A percentile compares a stretch with the other conserved stretches of the same genome.
phyloP scores from a whole-genome alignment of 495 filamentous ascomycete species.

The Jackrogersella minutella region DNA sequence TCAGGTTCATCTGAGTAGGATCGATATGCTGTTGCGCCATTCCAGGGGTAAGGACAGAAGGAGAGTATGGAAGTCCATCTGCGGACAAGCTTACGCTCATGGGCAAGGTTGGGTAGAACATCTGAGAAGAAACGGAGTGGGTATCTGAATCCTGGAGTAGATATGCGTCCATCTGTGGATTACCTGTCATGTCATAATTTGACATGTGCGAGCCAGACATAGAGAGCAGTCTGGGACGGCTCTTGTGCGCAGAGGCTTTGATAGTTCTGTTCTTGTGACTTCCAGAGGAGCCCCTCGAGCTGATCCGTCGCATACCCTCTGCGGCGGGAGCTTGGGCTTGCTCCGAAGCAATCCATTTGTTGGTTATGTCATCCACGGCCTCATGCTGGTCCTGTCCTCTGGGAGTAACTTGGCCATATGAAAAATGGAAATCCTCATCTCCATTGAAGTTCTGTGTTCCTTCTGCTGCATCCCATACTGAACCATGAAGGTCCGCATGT shows the following conservation, averaged over 20 bases:
- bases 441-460: slow-evolving; percentile 63
- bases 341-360: slow-evolving; percentile 52
- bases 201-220: slow-evolving; percentile 57
- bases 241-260: slow-evolving; percentile 56
- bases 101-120: slow-evolving; percentile 52
- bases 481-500: slow-evolving; percentile 59
- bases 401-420: slow-evolving; percentile 59
- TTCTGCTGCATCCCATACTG: slow-evolving; percentile 61
- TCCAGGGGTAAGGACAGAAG: slow-evolving; percentile 46
- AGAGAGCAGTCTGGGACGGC: slow-evolving; percentile 53
- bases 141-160: slow-evolving; percentile 57
- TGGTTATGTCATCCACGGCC: slow-evolving; percentile 54
- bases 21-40: slow-evolving; percentile 52
- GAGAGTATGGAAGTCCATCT: slow-evolving; percentile 54
- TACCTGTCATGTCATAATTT: slow-evolving; percentile 60
- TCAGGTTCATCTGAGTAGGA: slow-evolving; percentile 54
- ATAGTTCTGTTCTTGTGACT: slow-evolving; percentile 58
- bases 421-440: slow-evolving; percentile 59
- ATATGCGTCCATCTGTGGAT: slow-evolving; percentile 56
- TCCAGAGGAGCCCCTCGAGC: slow-evolving; percentile 56
- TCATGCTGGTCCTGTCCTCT: slow-evolving; percentile 57
- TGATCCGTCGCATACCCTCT: slow-evolving; percentile 58
- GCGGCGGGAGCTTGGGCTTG: slow-evolving; percentile 45
- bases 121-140: slow-evolving; percentile 52
- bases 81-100: slow-evolving; percentile 48